Evolutionary conservation across 202 grass and related monocot genomes (phyloP), one percentile per base, ranked within the genome.

Genomic region (Dendrocalamus latiflorus): DNA sequence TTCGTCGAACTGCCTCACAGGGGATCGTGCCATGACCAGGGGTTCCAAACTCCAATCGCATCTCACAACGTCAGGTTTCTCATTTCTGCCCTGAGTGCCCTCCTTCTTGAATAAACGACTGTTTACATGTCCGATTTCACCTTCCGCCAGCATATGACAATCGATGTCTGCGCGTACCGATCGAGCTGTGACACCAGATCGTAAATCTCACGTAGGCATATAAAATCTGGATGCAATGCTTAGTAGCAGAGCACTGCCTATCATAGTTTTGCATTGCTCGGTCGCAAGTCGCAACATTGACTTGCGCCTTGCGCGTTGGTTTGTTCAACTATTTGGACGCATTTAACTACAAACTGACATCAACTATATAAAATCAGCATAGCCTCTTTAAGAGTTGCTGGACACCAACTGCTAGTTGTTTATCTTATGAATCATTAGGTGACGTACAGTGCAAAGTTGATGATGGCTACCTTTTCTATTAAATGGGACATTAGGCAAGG

Each of bases 271-370:
- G 3, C 55, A 18, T 65, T 48, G n/a, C 26, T 60, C 44, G 59
- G 24, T 37, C 17, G 25, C 45, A 13, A 34, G 43, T 8, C 2
- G 18, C 18, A 0, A 13, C n/a, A 30, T 89, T 63, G 42, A 68
- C 76, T 11, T 1, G 1, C 6, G 34, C 11, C 44, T 56, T 18
- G 57, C 0, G 21, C 6, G 9, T 57, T 78, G 48, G 78, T 68
- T 11, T 21, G 13, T 60, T 60, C 73, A 28, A n/a, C 67, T 33
- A 13, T 33, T 53, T 50, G 56, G 33, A 17, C 65, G 22, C 63
- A 17, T 82, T n/a, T 43, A 66, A n/a, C 72, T 71, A 34, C 12
- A 38, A 81, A 72, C 33, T 30, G 83, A 59, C 72, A 39, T 54
- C 2, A 60, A 30, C 1, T 56, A 1, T 70, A 1, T 41, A 61